Conservation (phyloP, 2,329 filamentous ascomycete genomes). For the Trichoderma simmonsii region DNA sequence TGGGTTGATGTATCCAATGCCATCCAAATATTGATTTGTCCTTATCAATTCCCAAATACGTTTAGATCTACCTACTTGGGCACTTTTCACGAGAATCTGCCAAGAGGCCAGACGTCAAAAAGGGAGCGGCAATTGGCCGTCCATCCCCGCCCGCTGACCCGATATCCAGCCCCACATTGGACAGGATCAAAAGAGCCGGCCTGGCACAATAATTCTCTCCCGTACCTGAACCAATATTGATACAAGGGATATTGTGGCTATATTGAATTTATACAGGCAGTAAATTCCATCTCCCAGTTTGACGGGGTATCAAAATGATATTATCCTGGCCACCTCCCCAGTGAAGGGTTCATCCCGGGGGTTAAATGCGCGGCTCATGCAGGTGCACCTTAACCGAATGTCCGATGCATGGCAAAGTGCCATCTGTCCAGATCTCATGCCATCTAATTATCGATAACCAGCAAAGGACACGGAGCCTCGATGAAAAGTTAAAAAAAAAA, state of each 20-base stretch:
- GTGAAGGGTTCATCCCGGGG: neutral
- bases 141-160: neutral
- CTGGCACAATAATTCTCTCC: neutral
- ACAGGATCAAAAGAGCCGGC: neutral
- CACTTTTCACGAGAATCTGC: neutral
- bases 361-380: neutral
- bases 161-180: neutral
- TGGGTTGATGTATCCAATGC: neutral
- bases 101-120: neutral
- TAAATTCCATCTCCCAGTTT: neutral
- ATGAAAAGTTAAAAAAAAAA: neutral
- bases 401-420: neutral
- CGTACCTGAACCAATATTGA: neutral
- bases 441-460: neutral
- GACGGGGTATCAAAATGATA: neutral
- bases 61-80: too few relatives aligned
- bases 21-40: neutral
- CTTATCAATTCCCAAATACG: too few relatives aligned
- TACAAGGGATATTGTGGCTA: neutral
- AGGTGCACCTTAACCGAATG: neutral
- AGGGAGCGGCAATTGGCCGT: neutral
- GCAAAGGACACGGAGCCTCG: neutral
- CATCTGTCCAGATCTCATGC: neutral
- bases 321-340: neutral
- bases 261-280: neutral